Conservation (phyloP, 2,329 filamentous ascomycete genomes). For the Harringtonia aguacate region DNA sequence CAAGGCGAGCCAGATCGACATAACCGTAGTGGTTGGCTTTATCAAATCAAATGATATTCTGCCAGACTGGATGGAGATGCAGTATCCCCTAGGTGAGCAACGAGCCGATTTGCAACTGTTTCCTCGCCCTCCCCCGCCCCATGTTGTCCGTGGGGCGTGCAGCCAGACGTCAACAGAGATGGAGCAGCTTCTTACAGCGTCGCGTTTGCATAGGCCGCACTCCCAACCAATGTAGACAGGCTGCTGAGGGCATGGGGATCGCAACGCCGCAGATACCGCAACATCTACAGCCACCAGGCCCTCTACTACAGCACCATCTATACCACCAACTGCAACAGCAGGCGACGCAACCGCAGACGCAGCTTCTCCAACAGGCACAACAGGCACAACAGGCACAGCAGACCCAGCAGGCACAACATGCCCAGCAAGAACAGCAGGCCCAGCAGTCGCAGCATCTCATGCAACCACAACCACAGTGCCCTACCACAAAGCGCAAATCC, state of each 20-base stretch:
- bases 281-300: slow-evolving; percentile 11
- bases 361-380: slow-evolving; percentile 15
- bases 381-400: neutral
- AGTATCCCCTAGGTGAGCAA: slow-evolving; percentile 21
- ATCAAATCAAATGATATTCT: slow-evolving; percentile 23
- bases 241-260: slow-evolving; percentile 19
- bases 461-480: slow-evolving; percentile 8
- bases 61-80: slow-evolving; percentile 24
- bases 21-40: slow-evolving; percentile 34
- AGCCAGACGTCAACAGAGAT: neutral
- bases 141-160: neutral
- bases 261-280: neutral
- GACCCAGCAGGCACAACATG: slow-evolving; percentile 16
- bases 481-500: slow-evolving; percentile 19
- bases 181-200: slow-evolving; percentile 4
- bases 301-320: neutral
- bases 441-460: slow-evolving; percentile 15
- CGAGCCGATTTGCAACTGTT: too few relatives aligned
- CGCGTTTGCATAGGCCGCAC: slow-evolving; percentile 19
- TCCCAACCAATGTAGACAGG: slow-evolving; percentile 22
- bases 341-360: slow-evolving; percentile 14
- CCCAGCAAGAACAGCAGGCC: too few relatives aligned
- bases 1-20: slow-evolving; percentile 41
- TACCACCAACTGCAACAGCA: neutral
- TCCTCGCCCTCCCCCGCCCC: neutral